Conservation (phyloP, 805 yeast genomes). For the Saccharomyces mikatae region DNA sequence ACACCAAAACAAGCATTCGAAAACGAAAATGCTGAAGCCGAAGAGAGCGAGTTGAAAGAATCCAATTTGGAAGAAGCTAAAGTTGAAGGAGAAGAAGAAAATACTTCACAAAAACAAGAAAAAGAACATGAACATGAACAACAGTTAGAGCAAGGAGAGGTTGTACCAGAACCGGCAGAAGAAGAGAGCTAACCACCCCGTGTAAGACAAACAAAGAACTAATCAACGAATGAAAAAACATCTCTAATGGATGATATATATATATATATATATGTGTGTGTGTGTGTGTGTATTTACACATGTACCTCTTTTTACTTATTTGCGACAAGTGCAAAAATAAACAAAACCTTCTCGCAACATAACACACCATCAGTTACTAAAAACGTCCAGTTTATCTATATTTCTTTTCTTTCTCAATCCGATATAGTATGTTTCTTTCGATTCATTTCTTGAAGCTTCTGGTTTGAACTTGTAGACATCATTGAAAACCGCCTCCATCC, state of each 20-base stretch:
- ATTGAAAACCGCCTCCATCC: slow-evolving; percentile 51
- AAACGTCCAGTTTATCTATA: slow-evolving; percentile 40
- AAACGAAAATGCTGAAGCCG: slow-evolving; percentile 21
- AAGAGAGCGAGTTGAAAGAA: slow-evolving; percentile 15
- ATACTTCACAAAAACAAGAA: slow-evolving; percentile 4
- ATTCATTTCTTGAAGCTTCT: slow-evolving; percentile 65
- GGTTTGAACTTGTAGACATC: slow-evolving; percentile 72
- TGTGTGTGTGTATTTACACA: background rate
- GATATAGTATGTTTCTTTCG: slow-evolving; percentile 76
- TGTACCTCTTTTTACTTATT: slow-evolving; percentile 1
- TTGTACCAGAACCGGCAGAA: slow-evolving; percentile 13
- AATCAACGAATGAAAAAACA: slow-evolving; percentile 8
- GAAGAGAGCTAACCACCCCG: slow-evolving; percentile 10
- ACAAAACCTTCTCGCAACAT: background rate
- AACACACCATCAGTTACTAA: slow-evolving; percentile 14
- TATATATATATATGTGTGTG: slow-evolving; percentile 3
- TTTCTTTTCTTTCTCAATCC: slow-evolving; percentile 43
- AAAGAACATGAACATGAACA: slow-evolving; percentile 1
- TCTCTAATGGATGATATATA: slow-evolving; percentile 3
- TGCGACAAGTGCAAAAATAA: background rate
- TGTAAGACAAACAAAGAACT: slow-evolving; percentile 6
- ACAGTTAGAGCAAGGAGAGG: slow-evolving; percentile 10
- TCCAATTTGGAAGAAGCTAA: slow-evolving; percentile 12
- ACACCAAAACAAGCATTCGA: slow-evolving; percentile 15
- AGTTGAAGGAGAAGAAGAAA: slow-evolving; percentile 11